These are phyloP conservation scores for Juglanconis sp. DNA, from an alignment of 2,329 filamentous ascomycete species.

Conservation along the genomic window DNA sequence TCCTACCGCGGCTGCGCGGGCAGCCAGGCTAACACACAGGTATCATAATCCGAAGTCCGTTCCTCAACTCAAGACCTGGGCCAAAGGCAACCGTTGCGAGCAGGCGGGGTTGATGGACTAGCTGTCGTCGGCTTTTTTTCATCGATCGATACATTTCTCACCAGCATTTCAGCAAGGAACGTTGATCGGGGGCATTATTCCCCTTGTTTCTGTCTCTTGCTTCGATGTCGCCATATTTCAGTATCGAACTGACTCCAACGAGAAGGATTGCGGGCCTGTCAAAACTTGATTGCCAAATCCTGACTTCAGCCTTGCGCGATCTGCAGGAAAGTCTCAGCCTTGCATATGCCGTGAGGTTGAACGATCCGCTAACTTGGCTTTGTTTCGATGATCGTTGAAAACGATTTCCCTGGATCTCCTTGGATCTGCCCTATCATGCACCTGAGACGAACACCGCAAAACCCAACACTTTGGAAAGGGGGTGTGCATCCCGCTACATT, in stretches of 20 bases:
- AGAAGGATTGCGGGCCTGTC: too few relatives aligned
- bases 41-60: too few relatives aligned
- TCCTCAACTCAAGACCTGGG: too few relatives aligned
- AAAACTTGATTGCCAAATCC: neutral
- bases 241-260: neutral
- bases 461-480: neutral
- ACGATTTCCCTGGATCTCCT: neutral
- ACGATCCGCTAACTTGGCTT: neutral
- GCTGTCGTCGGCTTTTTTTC: too few relatives aligned
- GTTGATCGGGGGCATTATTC: too few relatives aligned
- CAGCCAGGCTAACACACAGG: too few relatives aligned
- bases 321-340: constrained; percentile 9
- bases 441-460: constrained; percentile 14
- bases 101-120: too few relatives aligned
- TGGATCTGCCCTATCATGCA: neutral
- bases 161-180: too few relatives aligned
- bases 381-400: neutral
- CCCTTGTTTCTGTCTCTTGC: too few relatives aligned
- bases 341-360: constrained; percentile 10
- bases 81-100: too few relatives aligned
- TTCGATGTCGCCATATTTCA: neutral
- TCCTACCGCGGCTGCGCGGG: neutral
- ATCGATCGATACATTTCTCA: too few relatives aligned
- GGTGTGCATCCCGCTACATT: neutral
- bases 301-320: neutral